phyloP scores from a whole-genome alignment of 2,329 filamentous ascomycete genomes.

The Fusarium sp. region DNA sequence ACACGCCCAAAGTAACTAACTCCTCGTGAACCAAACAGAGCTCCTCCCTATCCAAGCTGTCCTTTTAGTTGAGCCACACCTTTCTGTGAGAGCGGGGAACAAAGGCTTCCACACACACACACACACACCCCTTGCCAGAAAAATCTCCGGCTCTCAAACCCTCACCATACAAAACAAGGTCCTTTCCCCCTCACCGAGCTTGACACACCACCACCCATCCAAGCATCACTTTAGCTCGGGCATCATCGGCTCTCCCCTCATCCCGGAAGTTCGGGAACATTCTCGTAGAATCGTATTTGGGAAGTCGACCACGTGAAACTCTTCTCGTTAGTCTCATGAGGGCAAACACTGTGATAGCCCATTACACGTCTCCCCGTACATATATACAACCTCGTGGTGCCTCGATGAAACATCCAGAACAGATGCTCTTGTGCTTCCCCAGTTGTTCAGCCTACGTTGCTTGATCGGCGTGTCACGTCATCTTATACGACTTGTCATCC shows the following conservation, averaged over 20 bases:
- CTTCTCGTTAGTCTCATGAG: neutral
- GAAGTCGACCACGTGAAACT: neutral
- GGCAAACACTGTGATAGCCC: neutral
- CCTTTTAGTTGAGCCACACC: neutral
- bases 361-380: neutral
- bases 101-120: neutral
- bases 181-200: neutral
- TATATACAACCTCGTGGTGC: neutral
- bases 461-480: neutral
- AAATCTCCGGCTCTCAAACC: neutral
- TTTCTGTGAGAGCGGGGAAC: neutral
- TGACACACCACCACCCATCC: neutral
- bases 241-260: slow-evolving; percentile 29
- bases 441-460: neutral
- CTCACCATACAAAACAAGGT: neutral
- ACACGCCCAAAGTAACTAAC: neutral
- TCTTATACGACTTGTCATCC: neutral
- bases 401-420: neutral
- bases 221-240: slow-evolving; percentile 10
- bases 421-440: neutral
- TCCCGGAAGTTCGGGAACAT: slow-evolving; percentile 2
- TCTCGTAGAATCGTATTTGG: slow-evolving; percentile 28
- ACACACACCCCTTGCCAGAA: neutral
- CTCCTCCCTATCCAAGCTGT: neutral
- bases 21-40: neutral